These are phyloP conservation scores for Tephrocybe sp. DNA, from an alignment of 768 basidiomycete species.

Conservation along the genomic window DNA sequence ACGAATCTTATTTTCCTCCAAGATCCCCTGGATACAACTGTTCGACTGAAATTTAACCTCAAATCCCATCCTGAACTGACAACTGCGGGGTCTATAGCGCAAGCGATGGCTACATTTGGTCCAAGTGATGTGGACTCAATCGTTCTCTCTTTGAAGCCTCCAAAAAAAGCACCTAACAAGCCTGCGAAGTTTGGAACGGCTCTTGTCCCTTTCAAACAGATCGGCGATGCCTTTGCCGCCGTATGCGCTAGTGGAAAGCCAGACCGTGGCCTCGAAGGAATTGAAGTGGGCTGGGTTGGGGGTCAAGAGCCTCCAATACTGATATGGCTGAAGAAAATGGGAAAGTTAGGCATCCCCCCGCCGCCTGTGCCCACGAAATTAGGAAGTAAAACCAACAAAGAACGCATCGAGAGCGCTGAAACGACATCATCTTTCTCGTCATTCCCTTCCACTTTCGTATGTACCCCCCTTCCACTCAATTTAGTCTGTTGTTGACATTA, in stretches of 20 bases:
- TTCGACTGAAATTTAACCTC: constrained; percentile 67
- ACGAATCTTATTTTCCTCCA: background rate
- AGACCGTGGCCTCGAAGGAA: constrained; percentile 51
- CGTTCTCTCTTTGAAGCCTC: constrained; percentile 63
- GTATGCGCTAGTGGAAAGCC: constrained; percentile 57
- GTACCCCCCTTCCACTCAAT: constrained; percentile 20
- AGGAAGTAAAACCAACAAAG: constrained; percentile 1
- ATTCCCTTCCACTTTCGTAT: constrained; percentile 57
- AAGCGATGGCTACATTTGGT: constrained; percentile 61
- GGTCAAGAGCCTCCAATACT: constrained; percentile 73
- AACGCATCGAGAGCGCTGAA: constrained; percentile 20
- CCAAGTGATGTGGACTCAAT: constrained; percentile 60
- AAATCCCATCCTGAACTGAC: constrained; percentile 57
- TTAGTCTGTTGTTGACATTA: constrained; percentile 10
- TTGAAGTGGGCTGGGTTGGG: constrained; percentile 74
- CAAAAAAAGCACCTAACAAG: constrained; percentile 53
- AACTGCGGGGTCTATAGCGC: constrained; percentile 43
- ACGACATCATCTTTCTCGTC: constrained; percentile 50
- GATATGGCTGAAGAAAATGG: constrained; percentile 69
- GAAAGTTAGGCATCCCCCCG: constrained; percentile 47
- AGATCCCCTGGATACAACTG: constrained; percentile 72
- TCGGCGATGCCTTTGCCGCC: constrained; percentile 73
- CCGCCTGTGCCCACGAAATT: constrained; percentile 1
- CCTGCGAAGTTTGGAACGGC: constrained; percentile 69
- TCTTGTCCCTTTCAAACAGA: constrained; percentile 71